Evolutionary conservation across 495 filamentous ascomycete genomes (phyloP).

Genomic region (Penicillium flavigenum): DNA sequence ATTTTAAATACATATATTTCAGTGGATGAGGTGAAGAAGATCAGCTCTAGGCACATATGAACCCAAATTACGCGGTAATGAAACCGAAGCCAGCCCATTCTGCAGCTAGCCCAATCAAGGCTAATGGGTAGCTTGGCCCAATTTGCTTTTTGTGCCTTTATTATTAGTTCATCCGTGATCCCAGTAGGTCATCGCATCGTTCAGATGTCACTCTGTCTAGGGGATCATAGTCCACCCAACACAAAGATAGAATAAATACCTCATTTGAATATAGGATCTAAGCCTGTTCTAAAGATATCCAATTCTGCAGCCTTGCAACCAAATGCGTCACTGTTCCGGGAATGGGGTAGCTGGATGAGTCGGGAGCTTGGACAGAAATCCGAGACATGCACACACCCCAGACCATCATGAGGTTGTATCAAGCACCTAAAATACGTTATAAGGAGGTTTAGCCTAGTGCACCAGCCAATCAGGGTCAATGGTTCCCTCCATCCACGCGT

Average conservation of each 20-base stretch:
- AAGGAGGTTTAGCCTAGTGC: slow-evolving; percentile 9
- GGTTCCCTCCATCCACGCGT: slow-evolving; percentile 18
- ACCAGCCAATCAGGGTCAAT: slow-evolving; percentile 17
- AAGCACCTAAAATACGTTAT: not conserved
- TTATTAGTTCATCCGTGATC: not conserved
- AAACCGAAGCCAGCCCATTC: slow-evolving; percentile 8
- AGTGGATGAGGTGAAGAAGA: slow-evolving; percentile 1
- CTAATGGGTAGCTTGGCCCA: not conserved
- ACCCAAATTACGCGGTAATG: slow-evolving; percentile 1
- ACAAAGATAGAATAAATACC: not conserved
- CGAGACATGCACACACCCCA: slow-evolving; percentile 6
- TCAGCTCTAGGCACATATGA: slow-evolving; percentile 1
- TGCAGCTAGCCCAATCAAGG: slow-evolving; percentile 4
- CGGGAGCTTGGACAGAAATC: slow-evolving; percentile 10
- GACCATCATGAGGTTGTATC: slow-evolving; percentile 5
- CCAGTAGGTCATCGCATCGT: not conserved
- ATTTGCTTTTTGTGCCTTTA: not conserved
- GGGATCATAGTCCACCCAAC: no score
- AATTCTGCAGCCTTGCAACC: slow-evolving; percentile 4
- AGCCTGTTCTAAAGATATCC: slow-evolving; percentile 3
- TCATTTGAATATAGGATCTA: not conserved
- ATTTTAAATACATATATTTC: not conserved
- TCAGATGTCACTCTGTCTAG: slow-evolving; percentile 1
- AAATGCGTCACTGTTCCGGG: not conserved
- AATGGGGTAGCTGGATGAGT: not conserved